Evolutionary conservation across 208 protist genomes (phyloP).

Genomic region (Acanthamoeba triangularis): DNA sequence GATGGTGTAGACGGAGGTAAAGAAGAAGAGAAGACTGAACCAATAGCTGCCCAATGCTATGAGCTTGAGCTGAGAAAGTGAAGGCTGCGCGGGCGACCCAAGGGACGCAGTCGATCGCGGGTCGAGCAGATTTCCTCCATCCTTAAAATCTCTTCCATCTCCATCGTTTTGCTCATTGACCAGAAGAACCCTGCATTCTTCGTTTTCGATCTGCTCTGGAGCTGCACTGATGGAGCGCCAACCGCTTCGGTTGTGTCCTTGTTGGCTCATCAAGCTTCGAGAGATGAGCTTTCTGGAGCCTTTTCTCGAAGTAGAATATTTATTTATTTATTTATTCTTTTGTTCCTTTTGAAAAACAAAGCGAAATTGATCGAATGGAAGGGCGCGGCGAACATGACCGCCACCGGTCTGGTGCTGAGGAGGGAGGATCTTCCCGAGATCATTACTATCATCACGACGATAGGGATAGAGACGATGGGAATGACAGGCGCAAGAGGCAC

Average conservation of each 20-base stretch:
- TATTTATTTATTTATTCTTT: no score
- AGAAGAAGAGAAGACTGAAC: slow-evolving; percentile 50
- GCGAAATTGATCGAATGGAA: no score
- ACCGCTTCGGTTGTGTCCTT: not conserved
- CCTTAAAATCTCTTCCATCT: not conserved
- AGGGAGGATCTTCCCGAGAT: not conserved
- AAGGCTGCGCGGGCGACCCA: not conserved
- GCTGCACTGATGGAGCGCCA: not conserved
- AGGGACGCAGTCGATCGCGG: not conserved
- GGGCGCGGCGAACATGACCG: not conserved
- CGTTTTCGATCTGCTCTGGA: not conserved
- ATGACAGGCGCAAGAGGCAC: not conserved
- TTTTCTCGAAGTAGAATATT: no score
- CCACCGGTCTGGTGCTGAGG: no score
- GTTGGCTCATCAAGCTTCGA: not conserved
- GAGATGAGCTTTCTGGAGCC: no score
- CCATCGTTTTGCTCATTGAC: not conserved
- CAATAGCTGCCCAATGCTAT: not conserved
- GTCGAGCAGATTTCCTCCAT: no score
- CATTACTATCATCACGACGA: slow-evolving; percentile 4
- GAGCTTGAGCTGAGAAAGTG: not conserved
- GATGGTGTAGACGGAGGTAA: slow-evolving; percentile 17
- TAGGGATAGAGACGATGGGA: not conserved
- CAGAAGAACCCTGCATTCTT: not conserved
- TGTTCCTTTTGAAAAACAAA: no score